Conservation (phyloP, 78 protist species). For the Speleostelium caveatum region DNA sequence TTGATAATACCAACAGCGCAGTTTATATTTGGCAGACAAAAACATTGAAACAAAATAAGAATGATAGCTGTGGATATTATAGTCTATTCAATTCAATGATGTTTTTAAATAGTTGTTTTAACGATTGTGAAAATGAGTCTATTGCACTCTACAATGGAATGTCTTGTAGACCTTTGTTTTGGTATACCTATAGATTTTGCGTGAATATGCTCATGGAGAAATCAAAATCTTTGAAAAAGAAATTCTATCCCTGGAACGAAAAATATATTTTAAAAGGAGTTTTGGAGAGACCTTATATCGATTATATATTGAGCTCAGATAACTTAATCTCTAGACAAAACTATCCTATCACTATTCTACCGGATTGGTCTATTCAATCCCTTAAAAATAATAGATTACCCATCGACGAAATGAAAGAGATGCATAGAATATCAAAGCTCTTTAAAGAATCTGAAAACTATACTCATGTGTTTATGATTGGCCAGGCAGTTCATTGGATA, state of each 20-base stretch:
- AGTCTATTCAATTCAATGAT: constrained; percentile 46
- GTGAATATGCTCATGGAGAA: constrained; percentile 20
- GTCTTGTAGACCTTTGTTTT: constrained; percentile 22
- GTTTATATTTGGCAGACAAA: constrained; percentile 65
- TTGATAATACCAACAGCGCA: too few relatives aligned
- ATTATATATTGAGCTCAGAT: constrained; percentile 24
- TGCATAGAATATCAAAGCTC: constrained; percentile 1
- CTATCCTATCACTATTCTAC: constrained; percentile 63
- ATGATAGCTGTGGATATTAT: constrained; percentile 79
- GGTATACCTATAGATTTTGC: constrained; percentile 32
- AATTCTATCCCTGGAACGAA: constrained; percentile 67
- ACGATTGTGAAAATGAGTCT: neutral
- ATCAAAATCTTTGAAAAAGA: constrained; percentile 3
- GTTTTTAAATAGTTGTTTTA: constrained; percentile 20
- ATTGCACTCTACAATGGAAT: neutral
- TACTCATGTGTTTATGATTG: constrained; percentile 60
- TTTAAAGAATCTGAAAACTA: constrained; percentile 25
- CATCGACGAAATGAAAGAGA: constrained; percentile 36
- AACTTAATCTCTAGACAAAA: constrained; percentile 42
- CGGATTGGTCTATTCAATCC: constrained; percentile 56
- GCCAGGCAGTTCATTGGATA: constrained; percentile 71
- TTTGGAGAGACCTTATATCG: constrained; percentile 58
- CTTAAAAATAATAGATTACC: constrained; percentile 49
- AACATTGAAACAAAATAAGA: constrained; percentile 60
- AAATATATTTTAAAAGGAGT: constrained; percentile 63